Evolutionary conservation across 495 filamentous ascomycete species (phyloP).

Genomic region (Glarea lozoyensis): DNA sequence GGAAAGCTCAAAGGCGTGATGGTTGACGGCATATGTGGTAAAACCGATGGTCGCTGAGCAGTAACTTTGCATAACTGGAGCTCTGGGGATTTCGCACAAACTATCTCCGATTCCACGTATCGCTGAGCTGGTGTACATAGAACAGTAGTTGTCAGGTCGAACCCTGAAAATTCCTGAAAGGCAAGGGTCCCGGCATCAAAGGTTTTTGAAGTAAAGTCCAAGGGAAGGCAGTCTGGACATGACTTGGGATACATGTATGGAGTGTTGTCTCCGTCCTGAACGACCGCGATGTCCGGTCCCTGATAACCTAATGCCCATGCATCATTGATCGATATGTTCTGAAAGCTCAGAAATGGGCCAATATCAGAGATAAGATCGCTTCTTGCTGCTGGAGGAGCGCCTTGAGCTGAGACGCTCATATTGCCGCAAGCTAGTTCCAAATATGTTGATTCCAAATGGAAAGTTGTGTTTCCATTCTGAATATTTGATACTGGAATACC

Average conservation of each 20-base stretch:
- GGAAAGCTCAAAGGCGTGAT: constrained; percentile 14
- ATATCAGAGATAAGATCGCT: constrained; percentile 5
- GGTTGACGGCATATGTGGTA: constrained; percentile 8
- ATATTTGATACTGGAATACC: constrained; percentile 12
- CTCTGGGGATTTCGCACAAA: constrained; percentile 1
- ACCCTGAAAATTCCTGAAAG: constrained; percentile 14
- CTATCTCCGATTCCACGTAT: constrained; percentile 12
- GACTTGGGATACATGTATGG: background rate
- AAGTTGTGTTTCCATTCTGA: constrained; percentile 10
- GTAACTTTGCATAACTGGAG: constrained; percentile 8
- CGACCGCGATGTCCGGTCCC: constrained; percentile 7
- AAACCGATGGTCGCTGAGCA: constrained; percentile 10
- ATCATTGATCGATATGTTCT: background rate
- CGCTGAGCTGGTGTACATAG: constrained; percentile 11
- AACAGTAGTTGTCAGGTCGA: constrained; percentile 6
- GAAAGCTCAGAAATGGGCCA: constrained; percentile 9
- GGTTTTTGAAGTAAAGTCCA: constrained; percentile 1
- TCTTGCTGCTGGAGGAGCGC: background rate
- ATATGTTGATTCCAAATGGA: constrained; percentile 16
- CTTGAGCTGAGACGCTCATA: background rate
- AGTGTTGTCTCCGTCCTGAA: background rate
- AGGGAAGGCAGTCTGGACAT: constrained; percentile 13
- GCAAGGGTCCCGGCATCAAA: constrained; percentile 6
- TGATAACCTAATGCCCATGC: constrained; percentile 14
- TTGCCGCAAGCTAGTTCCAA: constrained; percentile 11